These are phyloP conservation scores for Phaseolus coccineus DNA, from an alignment of 331 rosid species.

Conservation along the genomic window DNA sequence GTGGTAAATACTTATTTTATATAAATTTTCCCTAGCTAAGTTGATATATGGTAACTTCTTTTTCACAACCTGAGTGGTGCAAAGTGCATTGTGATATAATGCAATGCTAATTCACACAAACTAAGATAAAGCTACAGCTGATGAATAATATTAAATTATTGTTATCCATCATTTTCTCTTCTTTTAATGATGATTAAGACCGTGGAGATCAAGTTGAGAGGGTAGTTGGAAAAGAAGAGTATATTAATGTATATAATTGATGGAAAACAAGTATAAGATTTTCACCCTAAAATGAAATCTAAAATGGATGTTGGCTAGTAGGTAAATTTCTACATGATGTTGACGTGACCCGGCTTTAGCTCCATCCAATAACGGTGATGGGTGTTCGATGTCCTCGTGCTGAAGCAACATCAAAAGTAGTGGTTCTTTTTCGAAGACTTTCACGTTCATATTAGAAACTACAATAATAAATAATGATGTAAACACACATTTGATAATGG, in stretches of 20 bases:
- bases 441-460: background rate
- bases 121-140: background rate
- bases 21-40: background rate
- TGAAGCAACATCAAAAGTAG: background rate
- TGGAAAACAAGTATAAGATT: background rate
- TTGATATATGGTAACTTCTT: no score
- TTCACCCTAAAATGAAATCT: background rate
- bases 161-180: background rate
- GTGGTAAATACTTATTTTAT: background rate
- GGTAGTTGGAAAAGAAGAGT: conserved; percentile 12
- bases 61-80: no score
- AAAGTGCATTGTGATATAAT: background rate
- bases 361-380: background rate
- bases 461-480: background rate
- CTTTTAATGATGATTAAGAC: background rate
- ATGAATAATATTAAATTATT: background rate
- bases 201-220: conserved; percentile 9
- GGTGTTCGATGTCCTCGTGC: background rate
- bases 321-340: background rate
- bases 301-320: background rate
- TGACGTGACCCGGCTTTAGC: background rate
- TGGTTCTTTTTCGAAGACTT: background rate
- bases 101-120: no score
- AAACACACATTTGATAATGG: background rate
- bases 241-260: no score